A percentile compares a stretch with the other conserved stretches of the same genome.
These are phyloP conservation scores for Didymellaceae sp. DNA, from an alignment of 2,329 filamentous ascomycete genomes.

Conservation along the genomic window DNA sequence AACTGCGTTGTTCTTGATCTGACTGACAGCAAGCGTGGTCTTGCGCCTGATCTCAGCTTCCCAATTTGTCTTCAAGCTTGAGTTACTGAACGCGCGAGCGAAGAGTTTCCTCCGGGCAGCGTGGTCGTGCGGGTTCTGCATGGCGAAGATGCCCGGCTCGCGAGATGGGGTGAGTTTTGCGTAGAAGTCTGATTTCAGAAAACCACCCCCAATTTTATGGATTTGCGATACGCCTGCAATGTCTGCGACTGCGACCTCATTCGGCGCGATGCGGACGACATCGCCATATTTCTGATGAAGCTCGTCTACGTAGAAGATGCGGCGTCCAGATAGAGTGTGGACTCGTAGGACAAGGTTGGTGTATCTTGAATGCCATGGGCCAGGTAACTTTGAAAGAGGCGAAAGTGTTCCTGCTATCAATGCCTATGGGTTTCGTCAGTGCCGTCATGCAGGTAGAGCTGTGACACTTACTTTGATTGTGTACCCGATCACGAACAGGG, in stretches of 20 bases:
- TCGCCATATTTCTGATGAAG: slow-evolving; percentile 44
- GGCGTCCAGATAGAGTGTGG: slow-evolving; percentile 45
- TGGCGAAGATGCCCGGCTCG: slow-evolving; percentile 46
- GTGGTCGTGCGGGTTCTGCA: slow-evolving; percentile 47
- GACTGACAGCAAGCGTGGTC: slow-evolving; percentile 39
- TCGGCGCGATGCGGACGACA: slow-evolving; percentile 35
- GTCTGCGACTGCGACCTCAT: slow-evolving; percentile 32
- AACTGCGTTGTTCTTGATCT: slow-evolving; percentile 36
- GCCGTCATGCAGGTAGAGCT: neutral
- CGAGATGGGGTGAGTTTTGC: slow-evolving; percentile 29
- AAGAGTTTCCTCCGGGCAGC: slow-evolving; percentile 46
- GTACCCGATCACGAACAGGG: neutral
- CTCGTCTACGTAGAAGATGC: slow-evolving; percentile 49
- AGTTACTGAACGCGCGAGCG: slow-evolving; percentile 46
- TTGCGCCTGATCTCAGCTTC: slow-evolving; percentile 45
- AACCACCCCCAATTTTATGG: slow-evolving; percentile 49
- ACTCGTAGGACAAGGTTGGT: slow-evolving; percentile 44
- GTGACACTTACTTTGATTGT: neutral
- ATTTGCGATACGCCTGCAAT: slow-evolving; percentile 32
- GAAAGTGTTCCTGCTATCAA: slow-evolving; percentile 5
- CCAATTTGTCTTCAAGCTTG: slow-evolving; percentile 46
- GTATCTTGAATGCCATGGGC: slow-evolving; percentile 39
- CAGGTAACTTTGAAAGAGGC: slow-evolving; percentile 30
- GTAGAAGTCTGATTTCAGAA: slow-evolving; percentile 53
- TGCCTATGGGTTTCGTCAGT: neutral